Evolutionary conservation across 208 protist genomes (phyloP), one percentile per base, ranked within the genome.

Genomic region (Wallacemonas collosoma): DNA sequence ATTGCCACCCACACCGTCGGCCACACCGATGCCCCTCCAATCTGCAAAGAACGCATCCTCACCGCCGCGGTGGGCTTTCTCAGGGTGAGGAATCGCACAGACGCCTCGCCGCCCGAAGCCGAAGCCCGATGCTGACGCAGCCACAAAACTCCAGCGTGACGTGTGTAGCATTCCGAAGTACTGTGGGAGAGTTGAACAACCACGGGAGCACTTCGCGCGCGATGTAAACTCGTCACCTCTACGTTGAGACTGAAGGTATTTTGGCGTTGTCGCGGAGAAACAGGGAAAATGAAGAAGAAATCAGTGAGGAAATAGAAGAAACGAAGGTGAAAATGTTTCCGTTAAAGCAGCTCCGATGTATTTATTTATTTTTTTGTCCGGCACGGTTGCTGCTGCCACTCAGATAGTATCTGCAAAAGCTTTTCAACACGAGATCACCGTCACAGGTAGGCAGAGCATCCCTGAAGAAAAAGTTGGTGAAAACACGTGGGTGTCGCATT

Each of bases 31-130:
- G 26, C 81, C 89, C n/a, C 73, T 79, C 17, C 79, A 68, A 69
- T 96, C 89, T 12, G 88, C 79, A 69, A 93, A 77, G 71, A 89
- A 95, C 11, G 92, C 89, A 67, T 96, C 92, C 65, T 96, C 89
- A 17, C 92, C 92, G 36, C 92, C 92, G 36, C 83, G 79, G 57
- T 89, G 68, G 2, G 75, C 86, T 71, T 96, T 96, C 47, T 81
- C 69, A 0, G 92, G 92, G 45, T 96, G 92, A 3, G 92, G 89
- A 65, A 91, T 81, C 5, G 87, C 85, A 57, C 81, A 90, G 35
- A 76, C 89, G 15, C 87, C 91, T 38, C 89, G 87, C 38, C 74
- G 81, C 15, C 88, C 86, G 62, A 95, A 90, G 60, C 70, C 68
- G 51, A 86, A 50, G 40, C 58, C 66, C 3, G 53, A 47, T 12